These are phyloP conservation scores for Cyberlindnera meyerae DNA, from an alignment of 805 yeast species.

Conservation along the genomic window DNA sequence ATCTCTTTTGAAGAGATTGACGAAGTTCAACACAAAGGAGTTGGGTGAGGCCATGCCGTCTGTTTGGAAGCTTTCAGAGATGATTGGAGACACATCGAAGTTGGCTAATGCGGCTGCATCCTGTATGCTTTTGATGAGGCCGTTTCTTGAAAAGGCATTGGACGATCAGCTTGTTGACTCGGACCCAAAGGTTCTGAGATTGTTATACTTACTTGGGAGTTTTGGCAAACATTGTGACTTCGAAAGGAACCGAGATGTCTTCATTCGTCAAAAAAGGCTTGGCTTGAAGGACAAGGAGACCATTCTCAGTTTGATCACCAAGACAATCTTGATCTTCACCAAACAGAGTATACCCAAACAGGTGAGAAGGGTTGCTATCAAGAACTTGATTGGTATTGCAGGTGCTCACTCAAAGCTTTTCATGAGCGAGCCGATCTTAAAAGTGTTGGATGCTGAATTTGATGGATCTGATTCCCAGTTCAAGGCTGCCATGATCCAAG, in stretches of 20 bases:
- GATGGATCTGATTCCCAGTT: slow-evolving; percentile 33
- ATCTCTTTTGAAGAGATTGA: slow-evolving; percentile 48
- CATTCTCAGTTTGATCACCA: slow-evolving; percentile 52
- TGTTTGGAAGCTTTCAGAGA: slow-evolving; percentile 49
- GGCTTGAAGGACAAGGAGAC: slow-evolving; percentile 49
- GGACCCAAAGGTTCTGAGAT: slow-evolving; percentile 47
- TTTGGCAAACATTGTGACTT: slow-evolving; percentile 70
- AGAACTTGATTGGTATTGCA: slow-evolving; percentile 55
- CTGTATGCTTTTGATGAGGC: slow-evolving; percentile 47
- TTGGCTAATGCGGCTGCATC: slow-evolving; percentile 62
- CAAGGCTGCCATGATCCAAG: slow-evolving; percentile 49
- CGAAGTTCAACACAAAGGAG: slow-evolving; percentile 56
- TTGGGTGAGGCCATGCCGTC: slow-evolving; percentile 73
- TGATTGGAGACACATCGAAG: slow-evolving; percentile 41
- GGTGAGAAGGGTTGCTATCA: slow-evolving; percentile 48
- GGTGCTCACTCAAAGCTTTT: slow-evolving; percentile 63
- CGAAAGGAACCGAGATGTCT: slow-evolving; percentile 38
- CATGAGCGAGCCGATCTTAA: slow-evolving; percentile 48
- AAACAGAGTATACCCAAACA: slow-evolving; percentile 27
- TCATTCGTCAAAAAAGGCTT: slow-evolving; percentile 32
- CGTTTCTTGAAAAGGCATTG: slow-evolving; percentile 34
- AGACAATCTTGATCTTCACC: slow-evolving; percentile 54
- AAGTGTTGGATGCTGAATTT: slow-evolving; percentile 49
- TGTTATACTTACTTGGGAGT: slow-evolving; percentile 60
- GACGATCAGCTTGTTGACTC: slow-evolving; percentile 26